phyloP scores from a whole-genome alignment of 75 land plant species.

The Pseudotsuga menziesii region DNA sequence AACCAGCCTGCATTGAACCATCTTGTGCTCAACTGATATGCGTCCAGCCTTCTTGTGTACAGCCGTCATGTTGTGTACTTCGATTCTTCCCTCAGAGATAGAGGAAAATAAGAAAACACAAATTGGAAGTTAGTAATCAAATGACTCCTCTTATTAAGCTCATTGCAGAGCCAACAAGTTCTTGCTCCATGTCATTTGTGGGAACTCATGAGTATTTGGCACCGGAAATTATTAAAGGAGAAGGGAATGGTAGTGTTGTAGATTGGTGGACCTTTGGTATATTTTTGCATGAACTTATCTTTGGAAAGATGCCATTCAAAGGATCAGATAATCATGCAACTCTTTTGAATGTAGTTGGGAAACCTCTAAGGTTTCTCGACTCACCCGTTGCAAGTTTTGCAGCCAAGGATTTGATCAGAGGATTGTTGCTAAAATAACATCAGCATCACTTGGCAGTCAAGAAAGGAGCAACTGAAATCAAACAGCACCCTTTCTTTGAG shows the following conservation, averaged over 20 bases:
- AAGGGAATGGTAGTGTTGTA: too few relatives aligned
- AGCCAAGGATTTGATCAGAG: constrained; percentile 82
- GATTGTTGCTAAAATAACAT: constrained; percentile 91
- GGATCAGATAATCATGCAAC: constrained; percentile 96
- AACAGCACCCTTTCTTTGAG: too few relatives aligned
- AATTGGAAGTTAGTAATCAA: too few relatives aligned
- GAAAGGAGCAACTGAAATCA: constrained; percentile 93
- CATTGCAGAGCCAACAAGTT: too few relatives aligned
- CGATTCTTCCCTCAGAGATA: constrained; percentile 29
- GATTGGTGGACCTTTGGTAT: too few relatives aligned
- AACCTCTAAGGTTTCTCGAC: constrained; percentile 85
- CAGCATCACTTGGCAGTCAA: constrained; percentile 84
- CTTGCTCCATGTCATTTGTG: constrained; percentile 75
- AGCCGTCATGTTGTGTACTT: constrained; percentile 73
- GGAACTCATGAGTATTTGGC: too few relatives aligned
- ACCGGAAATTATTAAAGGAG: too few relatives aligned
- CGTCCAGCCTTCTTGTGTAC: constrained; percentile 51
- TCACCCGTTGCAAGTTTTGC: constrained; percentile 78
- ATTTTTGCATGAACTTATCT: too few relatives aligned
- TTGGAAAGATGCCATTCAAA: too few relatives aligned
- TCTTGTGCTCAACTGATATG: constrained; percentile 36
- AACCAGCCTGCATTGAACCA: constrained; percentile 85
- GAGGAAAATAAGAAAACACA: constrained; percentile 63
- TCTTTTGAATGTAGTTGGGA: constrained; percentile 95
- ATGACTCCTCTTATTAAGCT: too few relatives aligned